Evolutionary conservation across 176 grass and related monocot species (phyloP), one percentile per base, ranked within the genome.

Genomic region (Oryza coarctata): DNA sequence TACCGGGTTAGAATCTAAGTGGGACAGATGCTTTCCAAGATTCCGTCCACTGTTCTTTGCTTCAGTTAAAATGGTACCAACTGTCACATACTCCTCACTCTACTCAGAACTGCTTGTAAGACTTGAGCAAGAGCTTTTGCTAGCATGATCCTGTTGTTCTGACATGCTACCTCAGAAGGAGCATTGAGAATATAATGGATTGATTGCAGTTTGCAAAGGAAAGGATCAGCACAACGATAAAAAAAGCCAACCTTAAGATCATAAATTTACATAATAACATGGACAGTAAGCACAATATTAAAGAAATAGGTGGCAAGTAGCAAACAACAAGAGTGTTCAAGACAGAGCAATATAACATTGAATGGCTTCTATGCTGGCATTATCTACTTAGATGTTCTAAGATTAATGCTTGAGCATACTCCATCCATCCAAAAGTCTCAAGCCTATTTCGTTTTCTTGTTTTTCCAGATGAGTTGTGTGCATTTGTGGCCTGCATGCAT

Each of bases 1-100:
- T 98, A 98, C 96, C 76, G 96, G 96, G 82, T 95, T 94, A 1
- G 93, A 98, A 85, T 95, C 96, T 76, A 98, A 89, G 77, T 98
- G 96, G 60, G 96, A 98, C 26, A 98, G 70, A 39, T 93, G 92
- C 47, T 93, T 95, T 71, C 96, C 96, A 69, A 98, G 93, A 44
- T 85, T 95, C 63, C 86, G 86, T 18, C 47, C 82, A 17, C 63
- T 93, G 28, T 63, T 93, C 35, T 91, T 81, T n/a, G 85, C 84
- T 82, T 98, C 92, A n/a, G 92, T 90, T 80, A 93, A 91, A 87
- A 93, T 91, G 69, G 84, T 86, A 43, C 89, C 90, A 10, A 98
- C 89, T 23, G 96, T 91, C 34, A 88, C 64, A 2, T 95, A 93
- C 36, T 98, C 96, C 62, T 94, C 92, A 58, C 78, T 91, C 71